These are phyloP conservation scores for Spizellomyces punctatus DNA, from an alignment of 192 early-diverging fungal species.

Conservation along the genomic window DNA sequence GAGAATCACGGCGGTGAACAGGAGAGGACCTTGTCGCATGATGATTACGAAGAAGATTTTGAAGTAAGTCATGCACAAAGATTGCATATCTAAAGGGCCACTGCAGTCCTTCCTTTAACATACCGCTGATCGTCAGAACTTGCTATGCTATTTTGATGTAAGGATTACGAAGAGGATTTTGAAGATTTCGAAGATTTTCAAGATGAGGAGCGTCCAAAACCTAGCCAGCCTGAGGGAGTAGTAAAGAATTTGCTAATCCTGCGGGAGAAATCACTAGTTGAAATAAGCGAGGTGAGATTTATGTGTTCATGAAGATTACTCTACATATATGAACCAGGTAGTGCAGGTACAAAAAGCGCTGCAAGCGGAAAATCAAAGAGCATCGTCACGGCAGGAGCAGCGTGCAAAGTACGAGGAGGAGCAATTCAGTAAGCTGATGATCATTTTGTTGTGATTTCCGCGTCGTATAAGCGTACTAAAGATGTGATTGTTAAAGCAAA, in stretches of 20 bases:
- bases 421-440: neutral
- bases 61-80: slow-evolving; percentile 17
- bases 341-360: slow-evolving; percentile 45
- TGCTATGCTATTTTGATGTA: slow-evolving; percentile 1
- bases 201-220: slow-evolving; percentile 5
- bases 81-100: too few relatives aligned
- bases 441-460: neutral
- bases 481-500: neutral
- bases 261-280: neutral
- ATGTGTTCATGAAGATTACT: too few relatives aligned
- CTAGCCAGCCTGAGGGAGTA: neutral
- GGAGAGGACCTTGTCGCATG: neutral
- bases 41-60: slow-evolving; percentile 38
- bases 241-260: too few relatives aligned
- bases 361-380: slow-evolving; percentile 49
- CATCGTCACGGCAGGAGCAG: slow-evolving; percentile 31
- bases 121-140: neutral
- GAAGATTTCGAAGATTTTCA: slow-evolving; percentile 52
- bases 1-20: too few relatives aligned
- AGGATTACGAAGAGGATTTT: slow-evolving; percentile 48
- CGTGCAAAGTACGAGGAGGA: neutral
- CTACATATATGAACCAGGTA: neutral
- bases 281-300: slow-evolving; percentile 11
- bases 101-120: too few relatives aligned
- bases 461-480: too few relatives aligned